Conservation (phyloP, 2,329 filamentous ascomycete species). For the Cladosporium austrohemisphaericum region DNA sequence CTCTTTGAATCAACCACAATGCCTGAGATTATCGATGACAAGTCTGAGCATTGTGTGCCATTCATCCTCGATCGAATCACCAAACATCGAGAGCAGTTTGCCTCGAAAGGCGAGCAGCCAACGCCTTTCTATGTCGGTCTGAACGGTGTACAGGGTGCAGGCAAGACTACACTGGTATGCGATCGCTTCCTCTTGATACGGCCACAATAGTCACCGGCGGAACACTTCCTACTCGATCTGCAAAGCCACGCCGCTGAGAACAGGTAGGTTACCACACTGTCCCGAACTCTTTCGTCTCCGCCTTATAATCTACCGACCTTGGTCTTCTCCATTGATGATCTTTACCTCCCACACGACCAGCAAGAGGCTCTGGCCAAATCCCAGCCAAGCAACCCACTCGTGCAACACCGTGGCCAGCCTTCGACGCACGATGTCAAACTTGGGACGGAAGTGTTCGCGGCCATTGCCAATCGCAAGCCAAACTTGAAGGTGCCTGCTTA, state of each 20-base stretch:
- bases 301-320: conserved; percentile 61
- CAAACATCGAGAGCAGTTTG: conserved; percentile 43
- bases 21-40: conserved; percentile 66
- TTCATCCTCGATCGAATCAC: conserved; percentile 65
- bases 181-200: conserved; percentile 5
- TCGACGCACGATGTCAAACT: conserved; percentile 75
- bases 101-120: conserved; percentile 30
- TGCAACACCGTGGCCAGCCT: conserved; percentile 80
- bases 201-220: neutral
- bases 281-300: conserved; percentile 54
- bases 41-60: conserved; percentile 70
- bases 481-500: conserved; percentile 66
- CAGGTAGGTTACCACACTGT: conserved; percentile 50
- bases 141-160: conserved; percentile 86
- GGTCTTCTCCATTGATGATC: conserved; percentile 81
- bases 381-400: conserved; percentile 67
- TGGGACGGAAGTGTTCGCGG: conserved; percentile 58
- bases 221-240: neutral
- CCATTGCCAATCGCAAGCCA: conserved; percentile 49
- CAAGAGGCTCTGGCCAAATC: conserved; percentile 62
- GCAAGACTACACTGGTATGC: conserved; percentile 80
- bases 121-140: conserved; percentile 81
- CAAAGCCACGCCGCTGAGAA: conserved; percentile 17
- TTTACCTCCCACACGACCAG: conserved; percentile 72
- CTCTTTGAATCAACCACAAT: conserved; percentile 37